Percentiles rank a stretch among this genome's conserved stretches.
Conservation (phyloP, 164 flowering plant species). For the Taxillus chinensis region DNA sequence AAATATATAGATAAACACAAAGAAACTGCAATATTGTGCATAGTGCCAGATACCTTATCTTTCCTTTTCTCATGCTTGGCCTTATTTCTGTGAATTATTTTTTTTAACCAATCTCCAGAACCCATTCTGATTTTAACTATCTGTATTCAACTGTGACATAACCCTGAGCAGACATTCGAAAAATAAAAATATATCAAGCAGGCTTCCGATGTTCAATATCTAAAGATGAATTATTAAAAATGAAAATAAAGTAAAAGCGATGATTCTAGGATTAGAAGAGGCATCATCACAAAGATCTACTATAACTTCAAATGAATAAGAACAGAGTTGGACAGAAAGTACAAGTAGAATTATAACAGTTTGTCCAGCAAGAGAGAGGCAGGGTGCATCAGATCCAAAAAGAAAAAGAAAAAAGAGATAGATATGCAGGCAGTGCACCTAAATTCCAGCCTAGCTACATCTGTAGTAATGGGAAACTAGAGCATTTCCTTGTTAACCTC, state of each 20-base stretch:
- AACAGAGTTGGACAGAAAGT: too few relatives aligned
- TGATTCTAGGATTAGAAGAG: not conserved
- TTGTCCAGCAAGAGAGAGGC: too few relatives aligned
- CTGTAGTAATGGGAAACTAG: too few relatives aligned
- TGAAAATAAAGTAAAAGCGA: not conserved
- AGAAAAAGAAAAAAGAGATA: too few relatives aligned
- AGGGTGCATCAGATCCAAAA: too few relatives aligned
- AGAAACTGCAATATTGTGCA: not conserved
- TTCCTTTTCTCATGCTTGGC: constrained; percentile 36
- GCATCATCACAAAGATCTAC: too few relatives aligned
- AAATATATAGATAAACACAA: not conserved
- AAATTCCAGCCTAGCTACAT: too few relatives aligned
- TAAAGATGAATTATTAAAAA: not conserved
- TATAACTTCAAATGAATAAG: too few relatives aligned
- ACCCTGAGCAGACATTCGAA: constrained; percentile 13
- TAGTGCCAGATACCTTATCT: constrained; percentile 42
- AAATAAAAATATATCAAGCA: not conserved
- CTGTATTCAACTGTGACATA: constrained; percentile 10
- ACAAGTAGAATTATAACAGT: too few relatives aligned
- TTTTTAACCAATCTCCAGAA: constrained; percentile 76
- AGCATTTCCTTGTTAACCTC: too few relatives aligned
- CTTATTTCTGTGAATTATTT: constrained; percentile 54
- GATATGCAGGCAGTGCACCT: too few relatives aligned
- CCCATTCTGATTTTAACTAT: constrained; percentile 39
- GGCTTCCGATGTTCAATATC: not conserved